Evolutionary conservation across 441 rosid genomes (phyloP), one percentile per base, ranked within the genome.

Genomic region (Populus tomentosa): DNA sequence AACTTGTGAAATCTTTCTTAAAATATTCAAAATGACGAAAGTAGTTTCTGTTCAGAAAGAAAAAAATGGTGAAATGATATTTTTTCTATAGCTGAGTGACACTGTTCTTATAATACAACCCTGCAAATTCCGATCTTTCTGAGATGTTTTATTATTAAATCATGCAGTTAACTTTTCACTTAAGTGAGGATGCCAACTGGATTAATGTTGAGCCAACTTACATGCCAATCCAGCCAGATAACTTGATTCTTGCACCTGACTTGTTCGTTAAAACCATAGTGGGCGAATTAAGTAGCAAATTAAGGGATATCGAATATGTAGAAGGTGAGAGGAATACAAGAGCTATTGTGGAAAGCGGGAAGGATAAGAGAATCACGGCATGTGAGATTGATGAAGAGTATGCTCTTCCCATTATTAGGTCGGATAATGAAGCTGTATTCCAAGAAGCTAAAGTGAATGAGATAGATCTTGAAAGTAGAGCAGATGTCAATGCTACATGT

Each of bases 151-250:
- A 33, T 56, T 67, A 36, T 6, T 11, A 35, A 69, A 35, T 67
- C n/a, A 23, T 84, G 86, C 85, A 91, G 97, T 85, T 67, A 75
- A 63, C 69, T 65, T 79, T 77, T 68, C 80, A 70, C 61, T 18
- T 81, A 36, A 67, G 61, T 30, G 83, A 82, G 74, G 80, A 70
- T 69, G 80, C 72, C 80, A 68, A 69, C 62, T 65, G 72, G 67
- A 75, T 62, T 40, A 72, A 75, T 77, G 30, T 42, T 35, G 72
- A 38, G 32, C 62, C 69, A 11, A 78, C 73, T 71, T 32, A 71
- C 40, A 42, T 67, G 72, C 61, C 67, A 67, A 18, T 68, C 67
- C 11, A 66, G 73, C 76, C 67, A 69, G 76, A 69, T 77, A 74
- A 80, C 38, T 73, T 76, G 53, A 78, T 74, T 77, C 72, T 62